Evolutionary conservation across 2,329 filamentous ascomycete species (phyloP).

Genomic region (Penicillium frequentans): DNA sequence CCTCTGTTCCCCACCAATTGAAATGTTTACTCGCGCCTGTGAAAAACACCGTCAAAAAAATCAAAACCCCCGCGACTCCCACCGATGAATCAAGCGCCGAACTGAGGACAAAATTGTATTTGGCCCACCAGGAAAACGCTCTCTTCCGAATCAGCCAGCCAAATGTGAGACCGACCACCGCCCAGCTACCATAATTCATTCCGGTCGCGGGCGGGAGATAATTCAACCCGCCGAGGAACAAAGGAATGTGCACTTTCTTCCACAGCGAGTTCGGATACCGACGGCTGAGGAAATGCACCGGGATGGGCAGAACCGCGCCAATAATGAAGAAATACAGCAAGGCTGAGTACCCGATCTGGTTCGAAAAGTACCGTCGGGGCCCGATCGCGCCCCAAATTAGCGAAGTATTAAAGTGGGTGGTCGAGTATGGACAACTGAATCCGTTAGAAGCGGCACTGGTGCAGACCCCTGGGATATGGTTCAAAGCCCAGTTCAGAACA

Average conservation of each 20-base stretch:
- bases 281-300: slow-evolving; percentile 58
- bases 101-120: slow-evolving; percentile 70
- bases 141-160: slow-evolving; percentile 62
- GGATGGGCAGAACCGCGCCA: neutral
- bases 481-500: too few relatives aligned
- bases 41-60: slow-evolving; percentile 29
- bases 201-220: slow-evolving; percentile 59
- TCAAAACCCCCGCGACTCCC: slow-evolving; percentile 26
- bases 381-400: too few relatives aligned
- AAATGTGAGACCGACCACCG: slow-evolving; percentile 55
- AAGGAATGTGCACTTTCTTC: slow-evolving; percentile 63
- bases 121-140: slow-evolving; percentile 51
- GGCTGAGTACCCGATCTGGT: too few relatives aligned
- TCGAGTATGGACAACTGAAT: too few relatives aligned
- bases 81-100: slow-evolving; percentile 59
- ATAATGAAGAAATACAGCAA: too few relatives aligned
- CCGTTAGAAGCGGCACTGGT: too few relatives aligned
- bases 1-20: slow-evolving; percentile 25
- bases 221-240: slow-evolving; percentile 63
- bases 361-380: too few relatives aligned
- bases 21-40: slow-evolving; percentile 22
- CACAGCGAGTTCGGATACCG: slow-evolving; percentile 60
- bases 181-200: too few relatives aligned
- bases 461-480: too few relatives aligned
- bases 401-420: too few relatives aligned